phyloP scores from a whole-genome alignment of 73 alveolate genomes.

The Uronychia setigera region DNA sequence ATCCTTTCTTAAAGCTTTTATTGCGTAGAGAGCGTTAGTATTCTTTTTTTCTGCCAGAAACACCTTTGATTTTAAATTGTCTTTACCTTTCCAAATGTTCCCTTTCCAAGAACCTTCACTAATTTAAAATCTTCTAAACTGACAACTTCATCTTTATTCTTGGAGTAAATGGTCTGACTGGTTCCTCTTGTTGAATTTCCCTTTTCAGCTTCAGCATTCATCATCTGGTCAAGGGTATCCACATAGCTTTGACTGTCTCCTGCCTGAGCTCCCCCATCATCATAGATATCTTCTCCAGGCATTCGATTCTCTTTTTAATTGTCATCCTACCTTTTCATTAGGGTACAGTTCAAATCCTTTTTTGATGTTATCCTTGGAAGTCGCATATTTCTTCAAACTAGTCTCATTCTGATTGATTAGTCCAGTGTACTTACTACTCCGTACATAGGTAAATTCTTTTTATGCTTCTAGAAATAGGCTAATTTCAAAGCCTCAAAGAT shows the following conservation, averaged over 20 bases:
- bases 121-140: slow-evolving; percentile 56
- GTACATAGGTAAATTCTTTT: slow-evolving; percentile 35
- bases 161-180: neutral
- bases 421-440: slow-evolving; percentile 39
- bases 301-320: too few species aligned
- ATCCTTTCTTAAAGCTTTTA: slow-evolving; percentile 80
- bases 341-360: slow-evolving; percentile 36
- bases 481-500: slow-evolving; percentile 12
- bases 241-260: slow-evolving; percentile 15
- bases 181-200: neutral
- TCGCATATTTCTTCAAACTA: slow-evolving; percentile 46
- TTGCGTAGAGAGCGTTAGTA: slow-evolving; percentile 68
- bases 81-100: slow-evolving; percentile 77
- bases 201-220: neutral
- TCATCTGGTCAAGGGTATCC: slow-evolving; percentile 42
- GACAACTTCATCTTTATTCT: slow-evolving; percentile 32
- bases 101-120: slow-evolving; percentile 81
- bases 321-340: too few species aligned
- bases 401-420: neutral
- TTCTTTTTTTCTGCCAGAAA: slow-evolving; percentile 75
- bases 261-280: too few species aligned
- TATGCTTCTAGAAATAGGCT: neutral
- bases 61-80: slow-evolving; percentile 15
- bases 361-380: slow-evolving; percentile 47
- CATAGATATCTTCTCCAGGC: too few species aligned